Conservation (phyloP, 2,329 filamentous ascomycete species). For the Epichloe coenophiala region DNA sequence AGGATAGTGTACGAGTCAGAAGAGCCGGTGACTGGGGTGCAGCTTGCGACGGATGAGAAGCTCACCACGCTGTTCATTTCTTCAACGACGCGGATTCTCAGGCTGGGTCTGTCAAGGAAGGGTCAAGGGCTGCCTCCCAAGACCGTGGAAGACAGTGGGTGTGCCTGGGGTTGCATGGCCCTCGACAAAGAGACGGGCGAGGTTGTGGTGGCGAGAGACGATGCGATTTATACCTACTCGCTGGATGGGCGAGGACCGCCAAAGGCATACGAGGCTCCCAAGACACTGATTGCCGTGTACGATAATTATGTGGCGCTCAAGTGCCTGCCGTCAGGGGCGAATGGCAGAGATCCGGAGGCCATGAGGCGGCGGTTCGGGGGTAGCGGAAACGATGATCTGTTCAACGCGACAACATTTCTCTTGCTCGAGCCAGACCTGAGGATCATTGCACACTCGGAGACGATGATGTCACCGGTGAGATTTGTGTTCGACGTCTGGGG, state of each 20-base stretch:
- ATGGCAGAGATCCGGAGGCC: constrained; percentile 41
- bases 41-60: constrained; percentile 49
- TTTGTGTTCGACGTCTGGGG: constrained; percentile 80
- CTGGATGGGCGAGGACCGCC: constrained; percentile 74
- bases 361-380: constrained; percentile 61
- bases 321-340: constrained; percentile 53
- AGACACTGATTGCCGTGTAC: constrained; percentile 67
- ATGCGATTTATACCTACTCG: constrained; percentile 91
- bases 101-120: constrained; percentile 72
- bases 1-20: constrained; percentile 93
- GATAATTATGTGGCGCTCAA: constrained; percentile 79
- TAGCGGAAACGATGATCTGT: constrained; percentile 56
- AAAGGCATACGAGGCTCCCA: constrained; percentile 82
- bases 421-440: constrained; percentile 85
- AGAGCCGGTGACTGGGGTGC: constrained; percentile 86
- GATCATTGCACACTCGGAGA: constrained; percentile 80
- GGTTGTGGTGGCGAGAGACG: constrained; percentile 82
- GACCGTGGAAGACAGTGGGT: constrained; percentile 79
- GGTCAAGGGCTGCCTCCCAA: constrained; percentile 83
- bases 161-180: constrained; percentile 90
- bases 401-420: constrained; percentile 78
- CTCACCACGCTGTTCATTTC: constrained; percentile 78
- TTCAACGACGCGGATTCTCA: constrained; percentile 78
- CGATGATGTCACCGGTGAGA: constrained; percentile 67
- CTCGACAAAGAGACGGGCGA: constrained; percentile 68